A percentile compares a stretch with the other conserved stretches of the same genome.
Conservation (phyloP, 164 flowering plant genomes). For the Vitis labrusca region DNA sequence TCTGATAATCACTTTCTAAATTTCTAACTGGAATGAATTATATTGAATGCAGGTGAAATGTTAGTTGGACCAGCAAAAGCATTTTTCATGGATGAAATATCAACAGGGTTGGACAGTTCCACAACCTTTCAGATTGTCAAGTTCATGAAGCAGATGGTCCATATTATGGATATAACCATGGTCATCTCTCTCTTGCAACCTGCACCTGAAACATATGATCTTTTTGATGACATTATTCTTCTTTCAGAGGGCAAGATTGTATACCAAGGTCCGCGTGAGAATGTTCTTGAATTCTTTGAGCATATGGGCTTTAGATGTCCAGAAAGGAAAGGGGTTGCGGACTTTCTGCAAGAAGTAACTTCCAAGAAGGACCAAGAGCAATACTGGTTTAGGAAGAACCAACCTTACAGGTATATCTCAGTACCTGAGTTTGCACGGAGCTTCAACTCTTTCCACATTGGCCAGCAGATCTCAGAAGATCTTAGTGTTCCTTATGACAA, state of each 20-base stretch:
- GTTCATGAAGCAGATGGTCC: conserved; percentile 61
- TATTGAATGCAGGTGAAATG: conserved; percentile 20
- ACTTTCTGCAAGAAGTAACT: no score
- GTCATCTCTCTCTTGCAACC: conserved; percentile 64
- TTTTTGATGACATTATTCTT: conserved; percentile 58
- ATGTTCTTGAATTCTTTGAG: no score
- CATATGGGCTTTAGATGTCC: no score
- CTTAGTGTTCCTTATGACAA: conserved; percentile 46
- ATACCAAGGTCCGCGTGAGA: conserved; percentile 25
- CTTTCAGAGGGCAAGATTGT: conserved; percentile 58
- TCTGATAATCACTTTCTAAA: no score
- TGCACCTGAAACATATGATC: conserved; percentile 58
- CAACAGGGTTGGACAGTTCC: conserved; percentile 67
- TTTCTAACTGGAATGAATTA: conserved; percentile 33
- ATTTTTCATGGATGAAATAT: conserved; percentile 68
- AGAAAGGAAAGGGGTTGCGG: no score
- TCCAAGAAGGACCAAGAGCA: no score
- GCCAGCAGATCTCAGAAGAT: conserved; percentile 36
- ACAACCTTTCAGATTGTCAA: conserved; percentile 62
- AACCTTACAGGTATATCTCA: no score
- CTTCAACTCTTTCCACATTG: conserved; percentile 38
- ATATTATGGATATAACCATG: conserved; percentile 60
- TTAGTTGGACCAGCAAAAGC: conserved; percentile 65
- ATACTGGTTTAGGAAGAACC: no score
- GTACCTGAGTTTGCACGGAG: conserved; percentile 31